phyloP scores from a whole-genome alignment of 169 alveolate species.

The Besnoitia besnoiti region DNA sequence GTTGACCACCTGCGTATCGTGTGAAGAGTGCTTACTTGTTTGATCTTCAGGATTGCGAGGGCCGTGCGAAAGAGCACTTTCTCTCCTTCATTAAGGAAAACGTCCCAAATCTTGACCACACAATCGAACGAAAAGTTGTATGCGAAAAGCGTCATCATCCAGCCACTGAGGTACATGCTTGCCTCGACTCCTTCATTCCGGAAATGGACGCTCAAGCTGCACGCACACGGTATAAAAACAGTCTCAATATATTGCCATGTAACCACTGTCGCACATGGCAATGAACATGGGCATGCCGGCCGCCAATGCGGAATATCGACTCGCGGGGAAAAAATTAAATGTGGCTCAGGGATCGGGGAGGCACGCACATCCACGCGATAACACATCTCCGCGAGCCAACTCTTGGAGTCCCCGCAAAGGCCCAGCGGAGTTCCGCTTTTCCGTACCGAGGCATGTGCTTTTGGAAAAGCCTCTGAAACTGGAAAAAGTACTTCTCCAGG shows the following conservation, averaged over 20 bases:
- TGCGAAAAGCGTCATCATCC: constrained; percentile 94
- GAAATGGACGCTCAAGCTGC: constrained; percentile 72
- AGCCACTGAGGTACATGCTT: constrained; percentile 91
- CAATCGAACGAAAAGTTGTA: constrained; percentile 80
- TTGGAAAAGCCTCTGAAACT: constrained; percentile 83
- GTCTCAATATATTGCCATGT: too few species aligned
- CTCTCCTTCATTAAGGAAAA: constrained; percentile 86
- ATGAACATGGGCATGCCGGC: too few species aligned
- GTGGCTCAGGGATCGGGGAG: too few species aligned
- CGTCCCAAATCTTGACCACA: constrained; percentile 90
- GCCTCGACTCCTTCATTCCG: constrained; percentile 83
- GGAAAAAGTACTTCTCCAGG: constrained; percentile 86
- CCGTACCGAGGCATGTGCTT: constrained; percentile 80
- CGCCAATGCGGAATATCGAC: too few species aligned
- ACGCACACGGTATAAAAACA: background rate
- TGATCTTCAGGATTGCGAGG: constrained; percentile 84
- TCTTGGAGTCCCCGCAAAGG: too few species aligned
- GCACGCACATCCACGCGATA: too few species aligned
- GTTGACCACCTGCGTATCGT: too few species aligned
- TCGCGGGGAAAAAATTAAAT: too few species aligned
- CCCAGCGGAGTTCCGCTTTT: too few species aligned
- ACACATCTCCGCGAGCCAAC: too few species aligned
- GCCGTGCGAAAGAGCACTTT: constrained; percentile 88
- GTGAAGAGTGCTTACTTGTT: constrained; percentile 72
- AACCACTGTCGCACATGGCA: too few species aligned